Conservation (phyloP, 129 eudicot genomes). For the Saposhnikovia divaricata region DNA sequence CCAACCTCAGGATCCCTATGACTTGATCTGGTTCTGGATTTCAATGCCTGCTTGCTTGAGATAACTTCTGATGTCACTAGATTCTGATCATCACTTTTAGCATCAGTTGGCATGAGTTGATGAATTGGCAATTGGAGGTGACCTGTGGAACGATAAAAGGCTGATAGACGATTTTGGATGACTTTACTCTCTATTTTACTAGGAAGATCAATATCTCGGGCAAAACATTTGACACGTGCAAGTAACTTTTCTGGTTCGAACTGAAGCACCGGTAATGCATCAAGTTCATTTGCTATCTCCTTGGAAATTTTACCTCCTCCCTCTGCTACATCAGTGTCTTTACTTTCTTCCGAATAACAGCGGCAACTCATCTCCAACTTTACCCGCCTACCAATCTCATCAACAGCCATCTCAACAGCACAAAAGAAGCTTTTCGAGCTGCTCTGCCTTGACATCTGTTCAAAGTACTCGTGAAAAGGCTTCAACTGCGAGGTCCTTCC, state of each 20-base stretch:
- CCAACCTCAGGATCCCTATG: background rate
- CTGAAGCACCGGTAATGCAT: constrained; percentile 21
- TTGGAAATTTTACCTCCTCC: constrained; percentile 6
- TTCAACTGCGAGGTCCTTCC: constrained; percentile 19
- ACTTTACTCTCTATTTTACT: constrained; percentile 27
- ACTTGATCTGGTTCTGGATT: background rate
- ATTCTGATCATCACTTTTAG: constrained; percentile 16
- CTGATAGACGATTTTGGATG: constrained; percentile 38
- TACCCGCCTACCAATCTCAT: constrained; percentile 27
- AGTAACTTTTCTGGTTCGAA: constrained; percentile 46
- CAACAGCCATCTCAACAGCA: constrained; percentile 29
- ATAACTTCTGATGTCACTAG: background rate
- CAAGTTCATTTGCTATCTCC: constrained; percentile 10
- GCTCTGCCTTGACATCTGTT: constrained; percentile 19
- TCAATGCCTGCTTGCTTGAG: background rate
- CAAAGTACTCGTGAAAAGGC: constrained; percentile 30
- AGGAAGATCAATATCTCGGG: constrained; percentile 16
- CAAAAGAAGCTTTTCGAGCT: constrained; percentile 19
- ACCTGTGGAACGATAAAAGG: constrained; percentile 52
- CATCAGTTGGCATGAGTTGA: constrained; percentile 30
- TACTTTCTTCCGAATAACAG: constrained; percentile 24
- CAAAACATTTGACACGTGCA: constrained; percentile 31
- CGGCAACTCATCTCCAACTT: constrained; percentile 33
- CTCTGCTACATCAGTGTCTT: background rate
- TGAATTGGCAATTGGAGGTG: constrained; percentile 47